Evolutionary conservation across 2,329 filamentous ascomycete genomes (phyloP), one percentile per base, ranked within the genome.

Genomic region (Xylariaceae sp.): DNA sequence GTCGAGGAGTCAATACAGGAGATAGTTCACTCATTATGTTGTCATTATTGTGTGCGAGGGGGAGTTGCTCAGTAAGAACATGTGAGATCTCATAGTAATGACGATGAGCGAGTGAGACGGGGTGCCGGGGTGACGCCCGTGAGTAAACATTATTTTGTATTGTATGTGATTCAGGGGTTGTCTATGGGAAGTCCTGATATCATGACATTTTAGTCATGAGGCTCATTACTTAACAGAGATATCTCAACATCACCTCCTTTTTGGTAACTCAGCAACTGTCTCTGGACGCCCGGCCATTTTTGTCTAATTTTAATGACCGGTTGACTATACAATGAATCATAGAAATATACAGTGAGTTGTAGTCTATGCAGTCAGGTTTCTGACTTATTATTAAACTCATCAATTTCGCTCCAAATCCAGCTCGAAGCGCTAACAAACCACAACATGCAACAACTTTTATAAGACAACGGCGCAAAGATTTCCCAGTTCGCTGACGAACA

Each of bases 1-100:
- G 53, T 55, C 7, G 13, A 53, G 37, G 39, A 37, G 44, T 44
- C 23, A 54, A 34, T 39, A 37, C 47, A 50, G 23, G 51, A 59
- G 51, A 62, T 53, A 59, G 57, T 56, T 64, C 47, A 15, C 54
- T 63, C 53, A 67, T 69, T 62, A 69, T 67, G 67, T 65, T 65
- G 68, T 66, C 30, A 44, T 61, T 55, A 58, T 47, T n/a, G 8
- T 52, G 5, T 57, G 35, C 10, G 10, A 3, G 45, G 48, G 5
- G 18, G n/a, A 13, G n/a, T 49, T 9, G 48, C 53, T 37, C 49
- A 41, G 37, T 17, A 45, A 58, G 23, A 48, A 10, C 7, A 8
- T 15, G 23, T 5, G 8, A 13, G 18, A 55, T 53, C 13, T 56
- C 39, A 35, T 49, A 2, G 3, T 8, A 23, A 50, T 13, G 30